phyloP scores from a whole-genome alignment of 371 early-diverging fungal genomes.

The Mortierella sp. region DNA sequence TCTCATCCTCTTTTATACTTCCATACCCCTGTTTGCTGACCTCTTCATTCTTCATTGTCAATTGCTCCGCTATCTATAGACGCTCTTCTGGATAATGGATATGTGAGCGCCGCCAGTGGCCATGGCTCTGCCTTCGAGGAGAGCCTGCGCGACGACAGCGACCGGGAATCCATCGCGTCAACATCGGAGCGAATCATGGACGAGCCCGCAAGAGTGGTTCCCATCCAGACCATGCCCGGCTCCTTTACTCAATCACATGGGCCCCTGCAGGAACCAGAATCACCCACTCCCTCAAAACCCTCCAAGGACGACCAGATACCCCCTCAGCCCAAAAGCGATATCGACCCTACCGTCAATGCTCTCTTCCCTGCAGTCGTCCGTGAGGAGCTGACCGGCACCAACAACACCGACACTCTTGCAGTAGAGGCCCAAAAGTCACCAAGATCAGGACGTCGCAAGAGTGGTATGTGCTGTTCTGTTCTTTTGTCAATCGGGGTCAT shows the following conservation, averaged over 20 bases:
- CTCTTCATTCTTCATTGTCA: neutral
- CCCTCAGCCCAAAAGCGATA: neutral
- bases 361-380: conserved; percentile 46
- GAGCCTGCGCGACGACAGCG: conserved; percentile 54
- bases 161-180: conserved; percentile 33
- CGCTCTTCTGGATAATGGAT: conserved; percentile 45
- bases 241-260: conserved; percentile 42
- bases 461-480: conserved; percentile 42
- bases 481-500: neutral
- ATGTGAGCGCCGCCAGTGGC: conserved; percentile 60
- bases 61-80: conserved; percentile 31
- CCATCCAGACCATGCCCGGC: conserved; percentile 34
- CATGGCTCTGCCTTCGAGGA: conserved; percentile 59
- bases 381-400: conserved; percentile 14
- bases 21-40: neutral
- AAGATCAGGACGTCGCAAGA: conserved; percentile 27
- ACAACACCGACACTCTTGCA: neutral
- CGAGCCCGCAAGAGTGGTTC: neutral
- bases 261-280: conserved; percentile 39
- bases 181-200: conserved; percentile 26
- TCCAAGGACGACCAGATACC: neutral
- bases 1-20: neutral
- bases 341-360: conserved; percentile 28
- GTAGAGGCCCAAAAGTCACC: neutral
- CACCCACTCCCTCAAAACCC: conserved; percentile 34